phyloP scores from a whole-genome alignment of 1,284 basidiomycete genomes.

The Ceratobasidium sp. region DNA sequence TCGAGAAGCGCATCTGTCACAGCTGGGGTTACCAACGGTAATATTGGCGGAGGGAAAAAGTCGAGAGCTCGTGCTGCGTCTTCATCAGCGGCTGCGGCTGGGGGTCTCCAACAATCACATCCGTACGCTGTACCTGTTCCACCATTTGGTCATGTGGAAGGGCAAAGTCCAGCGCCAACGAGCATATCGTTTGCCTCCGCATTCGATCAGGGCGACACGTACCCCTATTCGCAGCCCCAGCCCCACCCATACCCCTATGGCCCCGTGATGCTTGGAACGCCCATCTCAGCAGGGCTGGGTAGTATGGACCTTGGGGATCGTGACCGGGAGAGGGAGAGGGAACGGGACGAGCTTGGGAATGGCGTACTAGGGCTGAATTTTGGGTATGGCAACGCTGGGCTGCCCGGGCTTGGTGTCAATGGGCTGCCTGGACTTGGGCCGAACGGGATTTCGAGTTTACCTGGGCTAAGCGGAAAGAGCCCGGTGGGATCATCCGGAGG shows the following conservation, averaged over 20 bases:
- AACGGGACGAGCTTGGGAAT: conserved; percentile 4
- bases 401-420: conserved; percentile 5
- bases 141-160: neutral
- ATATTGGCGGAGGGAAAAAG: conserved; percentile 4
- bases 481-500: neutral
- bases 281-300: conserved; percentile 38
- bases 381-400: conserved; percentile 8
- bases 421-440: conserved; percentile 8
- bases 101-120: neutral
- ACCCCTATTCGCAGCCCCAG: conserved; percentile 1
- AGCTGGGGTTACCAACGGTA: neutral
- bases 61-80: conserved; percentile 1
- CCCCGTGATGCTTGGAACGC: conserved; percentile 33
- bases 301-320: conserved; percentile 37
- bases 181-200: conserved; percentile 31
- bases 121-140: conserved; percentile 1
- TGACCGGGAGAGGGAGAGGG: conserved; percentile 23
- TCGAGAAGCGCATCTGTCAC: conserved; percentile 34
- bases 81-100: neutral
- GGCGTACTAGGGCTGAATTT: conserved; percentile 13
- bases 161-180: conserved; percentile 22
- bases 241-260: conserved; percentile 8
- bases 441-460: neutral
- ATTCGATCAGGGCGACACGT: neutral
- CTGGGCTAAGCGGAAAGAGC: conserved; percentile 8